Evolutionary conservation across 129 eudicot species (phyloP), one percentile per base, ranked within the genome.

Genomic region (Oenanthe sinensis): DNA sequence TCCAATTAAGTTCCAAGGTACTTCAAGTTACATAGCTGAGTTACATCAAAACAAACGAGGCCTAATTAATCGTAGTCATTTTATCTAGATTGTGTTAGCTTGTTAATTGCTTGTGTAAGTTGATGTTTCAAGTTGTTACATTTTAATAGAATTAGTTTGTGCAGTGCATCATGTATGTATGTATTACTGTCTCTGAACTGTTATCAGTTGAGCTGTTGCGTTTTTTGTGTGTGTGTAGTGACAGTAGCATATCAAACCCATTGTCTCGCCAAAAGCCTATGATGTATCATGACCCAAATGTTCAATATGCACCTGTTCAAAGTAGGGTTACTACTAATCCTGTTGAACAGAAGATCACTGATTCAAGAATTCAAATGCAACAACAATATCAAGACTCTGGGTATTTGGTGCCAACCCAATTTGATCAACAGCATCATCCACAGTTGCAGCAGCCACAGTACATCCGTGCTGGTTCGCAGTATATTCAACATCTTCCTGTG

Each of bases 381-480:
- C 91, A 82, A 45, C 89, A 83, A 68, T 77, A 85, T 79, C 92
- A 89, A 47, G 98, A 94, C 74, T 79, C 93, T 36, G 89, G 87
- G 19, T 90, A 85, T 70, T 11, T 88, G 43, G 37, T 88, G 71
- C 86, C 80, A 4, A 11, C 80, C 40, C 93, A 89, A 82, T 89
- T 54, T 68, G 96, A 93, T 74, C 91, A 80, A 14, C 80, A 77
- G 0, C 52, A 39, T 26, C 80, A 86, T 77, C 82, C 86, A 8
- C 98, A 90, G 76, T 60, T 87, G 79, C 96, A 85, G 33, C 94
- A 84, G 24, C 93, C 88, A 37, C 98, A 91, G 52, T 94, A 81
- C 74, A 79, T 94, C 45, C 98, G 87, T 39, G 77, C 98, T 0
- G 90, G 87, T 19, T 70, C 89, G 2, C 93, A 87, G n/a, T 91